phyloP scores from a whole-genome alignment of 441 rosid species.

The Corymbia calophylla region DNA sequence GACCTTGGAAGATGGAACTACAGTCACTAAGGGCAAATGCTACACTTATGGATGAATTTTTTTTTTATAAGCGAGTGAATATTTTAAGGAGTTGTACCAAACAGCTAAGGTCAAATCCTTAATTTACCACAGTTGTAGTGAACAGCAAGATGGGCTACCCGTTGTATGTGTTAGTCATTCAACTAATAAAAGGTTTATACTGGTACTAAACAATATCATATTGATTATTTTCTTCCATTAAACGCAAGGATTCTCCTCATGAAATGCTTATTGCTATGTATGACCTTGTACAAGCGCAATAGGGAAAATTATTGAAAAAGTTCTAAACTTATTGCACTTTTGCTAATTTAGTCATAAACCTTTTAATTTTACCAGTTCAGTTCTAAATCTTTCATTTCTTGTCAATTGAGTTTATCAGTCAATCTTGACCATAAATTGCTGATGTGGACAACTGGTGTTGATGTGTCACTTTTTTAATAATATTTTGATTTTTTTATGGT shows the following conservation, averaged over 20 bases:
- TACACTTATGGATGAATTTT: not conserved
- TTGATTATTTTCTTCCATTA: not conserved
- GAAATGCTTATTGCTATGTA: not conserved
- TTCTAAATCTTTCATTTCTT: no score
- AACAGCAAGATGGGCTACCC: not conserved
- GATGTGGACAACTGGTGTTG: no score
- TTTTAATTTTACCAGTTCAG: no score
- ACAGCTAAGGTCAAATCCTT: not conserved
- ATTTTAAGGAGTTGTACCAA: not conserved
- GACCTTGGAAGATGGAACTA: not conserved
- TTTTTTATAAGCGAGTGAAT: not conserved
- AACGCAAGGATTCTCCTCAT: not conserved
- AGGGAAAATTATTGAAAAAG: no score
- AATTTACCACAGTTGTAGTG: not conserved
- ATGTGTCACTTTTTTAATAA: no score
- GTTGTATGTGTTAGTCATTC: not conserved
- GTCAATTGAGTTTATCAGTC: no score
- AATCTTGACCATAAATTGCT: no score
- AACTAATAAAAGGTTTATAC: not conserved
- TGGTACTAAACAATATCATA: not conserved
- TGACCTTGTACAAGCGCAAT: not conserved
- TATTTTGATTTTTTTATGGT: no score
- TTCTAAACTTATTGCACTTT: no score
- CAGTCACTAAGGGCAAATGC: not conserved
- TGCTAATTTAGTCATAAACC: no score